Evolutionary conservation across 257 asterid species (phyloP), one percentile per base, ranked within the genome.

Genomic region (Gardenia jasminoides): DNA sequence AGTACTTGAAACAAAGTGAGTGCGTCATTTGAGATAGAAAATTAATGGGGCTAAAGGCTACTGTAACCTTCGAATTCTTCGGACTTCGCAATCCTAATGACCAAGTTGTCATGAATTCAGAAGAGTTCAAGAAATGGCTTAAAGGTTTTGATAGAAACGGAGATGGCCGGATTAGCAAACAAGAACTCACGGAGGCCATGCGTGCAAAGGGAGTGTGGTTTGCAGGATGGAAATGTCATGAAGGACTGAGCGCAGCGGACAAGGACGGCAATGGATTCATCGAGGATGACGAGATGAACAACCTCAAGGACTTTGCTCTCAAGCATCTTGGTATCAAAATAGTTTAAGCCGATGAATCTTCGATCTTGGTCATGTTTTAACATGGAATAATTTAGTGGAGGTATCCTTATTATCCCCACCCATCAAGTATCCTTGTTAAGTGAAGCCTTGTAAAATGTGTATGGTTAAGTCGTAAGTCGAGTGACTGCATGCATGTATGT

Each of bases 101-200:
- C n/a, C n/a, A n/a, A n/a, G n/a, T n/a, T 0, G 79, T 36, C 41
- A 36, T 87, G 84, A 76, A 67, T n/a, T 17, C 76, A 0, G 86
- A 86, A n/a, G 88, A 86, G 54, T 89, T 86, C 88, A 86, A 81
- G 79, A 84, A 70, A 44, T 89, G 90, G 91, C 50, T 89, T 84
- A 85, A 48, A 13, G 1, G 13, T 1, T 86, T 86, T 62, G 90
- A 86, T 33, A 3, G 2, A 0, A 33, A 87, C 64, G 10, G 46
- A 26, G 90, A 86, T 47, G 87, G 85, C 1, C 74, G 76, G 72
- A 86, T 86, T 67, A 84, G 77, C 72, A 46, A 46, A 78, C 78
- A 64, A 74, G 89, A 87, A 28, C 16, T 89, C 19, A 80, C 68
- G 48, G 15, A 73, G 30, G 92, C 85, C 0, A 59, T 85, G 80